These are phyloP conservation scores for Durotheca rogersii DNA, from an alignment of 495 filamentous ascomycete species.

Conservation along the genomic window DNA sequence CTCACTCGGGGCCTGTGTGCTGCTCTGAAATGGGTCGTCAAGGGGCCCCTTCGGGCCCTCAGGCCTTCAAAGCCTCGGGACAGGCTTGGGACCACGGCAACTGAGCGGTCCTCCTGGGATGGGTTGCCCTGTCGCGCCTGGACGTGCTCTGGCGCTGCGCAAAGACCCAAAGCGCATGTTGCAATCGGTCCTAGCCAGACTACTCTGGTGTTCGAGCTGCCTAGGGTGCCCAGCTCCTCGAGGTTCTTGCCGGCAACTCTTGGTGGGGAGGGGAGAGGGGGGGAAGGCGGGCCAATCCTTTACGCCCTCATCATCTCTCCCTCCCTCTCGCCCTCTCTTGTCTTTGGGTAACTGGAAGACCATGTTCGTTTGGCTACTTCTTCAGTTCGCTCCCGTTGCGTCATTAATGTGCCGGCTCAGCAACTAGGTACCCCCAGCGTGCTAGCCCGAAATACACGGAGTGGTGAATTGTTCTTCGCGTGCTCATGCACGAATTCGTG, in stretches of 20 bases:
- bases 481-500: conserved; percentile 50
- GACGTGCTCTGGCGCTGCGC: conserved; percentile 17
- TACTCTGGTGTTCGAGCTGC: conserved; percentile 26
- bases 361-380: conserved; percentile 34
- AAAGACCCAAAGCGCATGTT: conserved; percentile 29
- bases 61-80: conserved; percentile 20
- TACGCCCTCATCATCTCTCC: conserved; percentile 10
- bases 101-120: conserved; percentile 10
- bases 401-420: conserved; percentile 39
- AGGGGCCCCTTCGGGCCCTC: conserved; percentile 25
- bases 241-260: conserved; percentile 25
- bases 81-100: conserved; percentile 24
- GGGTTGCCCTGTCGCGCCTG: conserved; percentile 12
- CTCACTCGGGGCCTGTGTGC: conserved; percentile 31
- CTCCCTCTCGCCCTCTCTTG: too few species aligned
- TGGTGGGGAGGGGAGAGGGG: conserved; percentile 12
- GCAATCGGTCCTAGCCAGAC: conserved; percentile 5
- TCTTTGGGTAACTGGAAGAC: conserved; percentile 24
- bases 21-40: conserved; percentile 29
- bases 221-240: conserved; percentile 25
- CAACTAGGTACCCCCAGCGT: conserved; percentile 34
- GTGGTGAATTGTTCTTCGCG: conserved; percentile 40
- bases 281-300: conserved; percentile 12
- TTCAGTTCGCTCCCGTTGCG: conserved; percentile 37
- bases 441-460: conserved; percentile 30